Evolutionary conservation across 768 basidiomycete species (phyloP).

Genomic region (Mycena galericulata): DNA sequence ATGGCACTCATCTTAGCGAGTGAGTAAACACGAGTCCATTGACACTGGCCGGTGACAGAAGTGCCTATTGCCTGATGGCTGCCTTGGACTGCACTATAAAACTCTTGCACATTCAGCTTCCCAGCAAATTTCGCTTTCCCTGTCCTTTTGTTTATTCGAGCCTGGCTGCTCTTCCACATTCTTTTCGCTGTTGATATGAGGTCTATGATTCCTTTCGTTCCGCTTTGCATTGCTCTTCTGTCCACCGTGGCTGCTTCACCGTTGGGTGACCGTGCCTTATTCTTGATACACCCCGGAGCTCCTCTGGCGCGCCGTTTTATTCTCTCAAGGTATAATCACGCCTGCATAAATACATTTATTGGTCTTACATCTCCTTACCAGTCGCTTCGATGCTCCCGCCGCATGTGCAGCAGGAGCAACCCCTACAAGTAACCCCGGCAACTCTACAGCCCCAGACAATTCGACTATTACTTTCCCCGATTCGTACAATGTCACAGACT

Average conservation of each 20-base stretch:
- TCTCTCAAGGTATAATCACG: constrained; percentile 44
- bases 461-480: constrained; percentile 3
- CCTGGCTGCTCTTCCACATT: constrained; percentile 49
- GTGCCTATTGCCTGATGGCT: constrained; percentile 13
- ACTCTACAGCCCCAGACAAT: constrained; percentile 1
- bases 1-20: constrained; percentile 11
- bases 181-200: constrained; percentile 44
- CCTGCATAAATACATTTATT: not conserved
- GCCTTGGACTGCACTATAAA: constrained; percentile 23
- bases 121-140: constrained; percentile 35
- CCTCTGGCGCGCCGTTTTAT: constrained; percentile 46
- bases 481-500: constrained; percentile 26
- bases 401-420: constrained; percentile 44
- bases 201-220: constrained; percentile 41
- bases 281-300: constrained; percentile 46
- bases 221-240: constrained; percentile 45
- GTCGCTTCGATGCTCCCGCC: constrained; percentile 48
- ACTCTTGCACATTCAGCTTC: not conserved
- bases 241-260: constrained; percentile 48
- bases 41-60: constrained; percentile 14
- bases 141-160: constrained; percentile 42
- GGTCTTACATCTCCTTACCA: constrained; percentile 10
- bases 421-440: constrained; percentile 31
- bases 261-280: constrained; percentile 48
- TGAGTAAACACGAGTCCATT: constrained; percentile 8